Conservation (phyloP, 805 yeast species). For the Candida manassasensis region DNA sequence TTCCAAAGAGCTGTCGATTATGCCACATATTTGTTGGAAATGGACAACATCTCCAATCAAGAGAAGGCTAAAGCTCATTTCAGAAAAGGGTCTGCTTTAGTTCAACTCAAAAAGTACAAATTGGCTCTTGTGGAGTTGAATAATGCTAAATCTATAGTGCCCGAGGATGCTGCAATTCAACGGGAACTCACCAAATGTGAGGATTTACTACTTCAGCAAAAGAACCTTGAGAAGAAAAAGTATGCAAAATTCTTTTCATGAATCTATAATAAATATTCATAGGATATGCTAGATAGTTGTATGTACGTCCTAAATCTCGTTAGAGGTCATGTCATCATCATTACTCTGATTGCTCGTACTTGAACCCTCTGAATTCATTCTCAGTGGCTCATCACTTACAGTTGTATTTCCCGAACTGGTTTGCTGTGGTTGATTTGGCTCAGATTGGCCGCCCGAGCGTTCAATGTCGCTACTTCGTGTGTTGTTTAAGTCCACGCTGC, state of each 20-base stretch:
- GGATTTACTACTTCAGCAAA: conserved; percentile 35
- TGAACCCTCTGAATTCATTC: too few relatives aligned
- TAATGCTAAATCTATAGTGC: conserved; percentile 40
- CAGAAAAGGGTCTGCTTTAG: conserved; percentile 48
- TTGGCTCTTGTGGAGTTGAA: conserved; percentile 46
- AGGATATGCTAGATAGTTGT: conserved; percentile 1
- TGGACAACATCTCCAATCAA: conserved; percentile 25
- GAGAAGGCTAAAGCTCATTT: conserved; percentile 58
- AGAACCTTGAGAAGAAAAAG: conserved; percentile 47
- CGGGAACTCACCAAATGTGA: conserved; percentile 42
- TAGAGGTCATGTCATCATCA: conserved; percentile 3
- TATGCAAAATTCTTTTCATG: conserved; percentile 58
- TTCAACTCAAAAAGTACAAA: conserved; percentile 41
- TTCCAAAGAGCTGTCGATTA: conserved; percentile 49
- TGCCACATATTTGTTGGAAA: conserved; percentile 52
- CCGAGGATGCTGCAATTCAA: conserved; percentile 47
- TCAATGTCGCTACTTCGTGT: too few relatives aligned
- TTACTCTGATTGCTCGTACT: neutral
- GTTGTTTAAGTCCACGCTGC: too few relatives aligned
- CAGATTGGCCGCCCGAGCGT: too few relatives aligned
- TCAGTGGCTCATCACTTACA: too few relatives aligned
- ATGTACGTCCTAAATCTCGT: conserved; percentile 1
- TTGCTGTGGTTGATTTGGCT: too few relatives aligned
- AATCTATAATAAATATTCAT: conserved; percentile 4
- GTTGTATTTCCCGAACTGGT: too few relatives aligned